Evolutionary conservation across 1,284 basidiomycete genomes (phyloP).

Genomic region (Rhodotorula mucilaginosa): DNA sequence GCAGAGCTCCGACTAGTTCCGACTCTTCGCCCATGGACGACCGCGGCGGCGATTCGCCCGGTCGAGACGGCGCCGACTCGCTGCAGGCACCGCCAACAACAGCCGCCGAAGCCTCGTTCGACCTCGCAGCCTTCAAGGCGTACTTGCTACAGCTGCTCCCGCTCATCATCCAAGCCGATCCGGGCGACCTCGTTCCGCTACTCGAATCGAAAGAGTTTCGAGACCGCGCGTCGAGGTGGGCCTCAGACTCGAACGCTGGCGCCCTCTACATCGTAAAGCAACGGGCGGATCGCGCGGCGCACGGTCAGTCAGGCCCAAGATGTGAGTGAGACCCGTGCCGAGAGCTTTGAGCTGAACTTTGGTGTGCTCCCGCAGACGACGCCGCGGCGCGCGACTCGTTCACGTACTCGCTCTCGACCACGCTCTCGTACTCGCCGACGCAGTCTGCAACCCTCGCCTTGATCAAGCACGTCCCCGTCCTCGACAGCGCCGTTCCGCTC

Average conservation of each 20-base stretch:
- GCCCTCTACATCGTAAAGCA: conserved; percentile 76
- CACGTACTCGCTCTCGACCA: conserved; percentile 67
- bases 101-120: conserved; percentile 38
- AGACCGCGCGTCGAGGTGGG: conserved; percentile 69
- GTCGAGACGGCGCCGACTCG: background rate
- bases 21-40: background rate
- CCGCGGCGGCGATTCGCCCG: background rate
- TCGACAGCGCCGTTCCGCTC: conserved; percentile 75
- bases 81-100: background rate
- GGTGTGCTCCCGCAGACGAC: conserved; percentile 6
- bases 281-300: conserved; percentile 57
- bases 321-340: background rate
- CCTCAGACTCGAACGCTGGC: conserved; percentile 57
- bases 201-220: conserved; percentile 65
- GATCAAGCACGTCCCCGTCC: conserved; percentile 82
- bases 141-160: conserved; percentile 71
- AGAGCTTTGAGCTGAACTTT: background rate
- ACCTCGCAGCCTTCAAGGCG: conserved; percentile 46
- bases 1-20: background rate
- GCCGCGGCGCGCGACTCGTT: conserved; percentile 5
- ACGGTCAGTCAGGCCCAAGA: conserved; percentile 4
- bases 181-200: conserved; percentile 63
- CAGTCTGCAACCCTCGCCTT: conserved; percentile 85
- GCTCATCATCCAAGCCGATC: conserved; percentile 65
- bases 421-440: conserved; percentile 74